Evolutionary conservation across 1,139 yeast genomes (phyloP).

Genomic region (Suhomyces panamericanus): DNA sequence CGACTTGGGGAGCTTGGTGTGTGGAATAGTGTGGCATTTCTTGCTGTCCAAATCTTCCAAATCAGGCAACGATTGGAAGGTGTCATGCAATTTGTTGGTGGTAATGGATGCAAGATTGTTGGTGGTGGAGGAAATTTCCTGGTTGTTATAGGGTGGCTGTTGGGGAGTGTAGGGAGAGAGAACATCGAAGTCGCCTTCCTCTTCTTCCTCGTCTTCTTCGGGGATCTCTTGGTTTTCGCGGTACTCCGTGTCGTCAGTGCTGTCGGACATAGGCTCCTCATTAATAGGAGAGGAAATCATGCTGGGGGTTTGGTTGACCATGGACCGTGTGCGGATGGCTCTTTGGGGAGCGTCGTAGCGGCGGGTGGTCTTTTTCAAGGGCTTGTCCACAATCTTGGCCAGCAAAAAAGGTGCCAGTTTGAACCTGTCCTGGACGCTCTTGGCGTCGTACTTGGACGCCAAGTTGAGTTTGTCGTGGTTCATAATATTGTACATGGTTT

Average conservation of each 20-base stretch:
- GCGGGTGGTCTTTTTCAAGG: slow-evolving; percentile 31
- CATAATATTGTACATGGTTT: slow-evolving; percentile 43
- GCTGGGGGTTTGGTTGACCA: slow-evolving; percentile 32
- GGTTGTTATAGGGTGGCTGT: slow-evolving; percentile 32
- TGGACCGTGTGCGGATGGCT: slow-evolving; percentile 48
- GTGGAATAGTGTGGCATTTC: slow-evolving; percentile 45
- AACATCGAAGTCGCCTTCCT: slow-evolving; percentile 18
- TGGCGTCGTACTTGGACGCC: slow-evolving; percentile 42
- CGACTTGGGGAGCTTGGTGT: slow-evolving; percentile 37
- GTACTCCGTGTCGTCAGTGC: slow-evolving; percentile 37
- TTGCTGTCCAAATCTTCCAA: slow-evolving; percentile 48
- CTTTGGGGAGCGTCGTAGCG: slow-evolving; percentile 36
- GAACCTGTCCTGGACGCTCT: slow-evolving; percentile 47
- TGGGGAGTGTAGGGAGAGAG: slow-evolving; percentile 47
- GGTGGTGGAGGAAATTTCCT: slow-evolving; percentile 4
- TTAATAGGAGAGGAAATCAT: slow-evolving; percentile 43
- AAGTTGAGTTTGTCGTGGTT: slow-evolving; percentile 44
- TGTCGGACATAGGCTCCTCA: slow-evolving; percentile 37
- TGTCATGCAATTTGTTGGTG: slow-evolving; percentile 16
- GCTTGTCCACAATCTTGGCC: slow-evolving; percentile 41
- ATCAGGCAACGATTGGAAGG: slow-evolving; percentile 45
- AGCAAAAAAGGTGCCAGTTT: slow-evolving; percentile 50
- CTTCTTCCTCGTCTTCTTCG: slow-evolving; percentile 19
- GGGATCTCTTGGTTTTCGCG: slow-evolving; percentile 22
- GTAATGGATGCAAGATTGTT: slow-evolving; percentile 8